Evolutionary conservation across 352 stramenopile species (phyloP).

Genomic region (Pythium oligandrum): DNA sequence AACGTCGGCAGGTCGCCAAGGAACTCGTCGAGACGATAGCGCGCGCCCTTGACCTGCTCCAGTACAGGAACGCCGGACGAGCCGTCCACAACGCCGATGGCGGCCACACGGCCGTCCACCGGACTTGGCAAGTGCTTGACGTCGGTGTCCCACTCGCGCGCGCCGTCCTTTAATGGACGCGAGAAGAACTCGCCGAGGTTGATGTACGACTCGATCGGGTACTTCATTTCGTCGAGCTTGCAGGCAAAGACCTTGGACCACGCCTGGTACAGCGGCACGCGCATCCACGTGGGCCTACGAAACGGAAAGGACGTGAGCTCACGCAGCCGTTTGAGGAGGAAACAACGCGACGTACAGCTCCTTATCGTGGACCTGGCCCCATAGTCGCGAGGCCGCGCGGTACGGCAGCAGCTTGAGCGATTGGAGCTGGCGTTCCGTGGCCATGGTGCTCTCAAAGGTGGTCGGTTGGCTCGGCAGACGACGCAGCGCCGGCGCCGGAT

Average conservation of each 20-base stretch:
- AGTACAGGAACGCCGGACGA: constrained; percentile 45
- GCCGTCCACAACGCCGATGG: constrained; percentile 49
- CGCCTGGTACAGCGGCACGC: constrained; percentile 74
- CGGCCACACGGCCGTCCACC: constrained; percentile 56
- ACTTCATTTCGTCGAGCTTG: constrained; percentile 85
- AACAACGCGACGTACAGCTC: constrained; percentile 49
- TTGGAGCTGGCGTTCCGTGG: constrained; percentile 62
- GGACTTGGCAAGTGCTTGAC: constrained; percentile 31
- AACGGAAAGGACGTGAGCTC: not conserved
- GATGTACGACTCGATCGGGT: constrained; percentile 59
- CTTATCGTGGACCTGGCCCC: constrained; percentile 74
- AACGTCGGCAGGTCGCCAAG: constrained; percentile 57
- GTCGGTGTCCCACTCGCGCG: constrained; percentile 35
- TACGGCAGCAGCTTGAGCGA: constrained; percentile 78
- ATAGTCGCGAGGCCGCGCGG: constrained; percentile 67
- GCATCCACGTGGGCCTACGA: constrained; percentile 54
- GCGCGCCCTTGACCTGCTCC: constrained; percentile 78
- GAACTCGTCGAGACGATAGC: constrained; percentile 83
- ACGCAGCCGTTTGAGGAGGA: not conserved
- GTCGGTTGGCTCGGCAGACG: constrained; percentile 31
- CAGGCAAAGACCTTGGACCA: constrained; percentile 78
- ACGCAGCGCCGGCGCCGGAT: constrained; percentile 38
- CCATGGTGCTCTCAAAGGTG: constrained; percentile 33
- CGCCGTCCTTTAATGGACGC: constrained; percentile 66
- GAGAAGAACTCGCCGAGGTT: constrained; percentile 87